Percentiles rank a stretch among this genome's conserved stretches.
These are phyloP conservation scores for Aspergillus vadensis DNA, from an alignment of 2,329 filamentous ascomycete species.

Conservation along the genomic window DNA sequence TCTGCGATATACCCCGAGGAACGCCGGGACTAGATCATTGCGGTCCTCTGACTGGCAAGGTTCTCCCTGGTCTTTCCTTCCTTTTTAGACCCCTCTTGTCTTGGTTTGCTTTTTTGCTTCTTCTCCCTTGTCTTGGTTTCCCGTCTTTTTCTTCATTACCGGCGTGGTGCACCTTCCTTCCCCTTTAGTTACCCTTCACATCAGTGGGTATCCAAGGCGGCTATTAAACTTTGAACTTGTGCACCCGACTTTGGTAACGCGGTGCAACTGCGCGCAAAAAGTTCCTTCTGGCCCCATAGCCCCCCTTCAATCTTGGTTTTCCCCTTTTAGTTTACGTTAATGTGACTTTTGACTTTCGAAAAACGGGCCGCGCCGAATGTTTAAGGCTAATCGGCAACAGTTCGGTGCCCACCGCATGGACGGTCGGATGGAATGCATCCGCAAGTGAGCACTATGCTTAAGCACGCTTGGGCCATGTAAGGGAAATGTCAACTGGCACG, in stretches of 20 bases:
- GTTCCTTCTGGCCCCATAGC: not conserved
- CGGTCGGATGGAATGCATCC: not conserved
- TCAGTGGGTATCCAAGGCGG: not conserved
- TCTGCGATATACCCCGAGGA: not conserved
- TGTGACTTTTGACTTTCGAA: not conserved
- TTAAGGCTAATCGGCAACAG: not conserved
- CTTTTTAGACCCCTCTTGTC: not conserved
- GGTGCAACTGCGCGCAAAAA: not conserved
- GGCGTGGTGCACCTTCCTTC: not conserved
- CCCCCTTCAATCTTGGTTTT: not conserved
- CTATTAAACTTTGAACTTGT: not conserved
- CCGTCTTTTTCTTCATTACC: not conserved
- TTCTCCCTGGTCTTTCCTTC: not conserved
- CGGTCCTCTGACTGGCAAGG: not conserved
- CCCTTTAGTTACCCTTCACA: not conserved
- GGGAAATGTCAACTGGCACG: not conserved
- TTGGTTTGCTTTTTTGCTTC: not conserved
- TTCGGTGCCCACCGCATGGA: not conserved
- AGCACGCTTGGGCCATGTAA: not conserved
- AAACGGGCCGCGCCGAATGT: slow-evolving; percentile 1
- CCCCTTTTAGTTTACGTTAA: not conserved
- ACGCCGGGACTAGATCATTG: not conserved
- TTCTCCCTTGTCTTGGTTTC: not conserved
- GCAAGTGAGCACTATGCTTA: not conserved
- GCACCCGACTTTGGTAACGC: not conserved